phyloP scores from a whole-genome alignment of 345 rosid genomes.

The Raphanus sativus region DNA sequence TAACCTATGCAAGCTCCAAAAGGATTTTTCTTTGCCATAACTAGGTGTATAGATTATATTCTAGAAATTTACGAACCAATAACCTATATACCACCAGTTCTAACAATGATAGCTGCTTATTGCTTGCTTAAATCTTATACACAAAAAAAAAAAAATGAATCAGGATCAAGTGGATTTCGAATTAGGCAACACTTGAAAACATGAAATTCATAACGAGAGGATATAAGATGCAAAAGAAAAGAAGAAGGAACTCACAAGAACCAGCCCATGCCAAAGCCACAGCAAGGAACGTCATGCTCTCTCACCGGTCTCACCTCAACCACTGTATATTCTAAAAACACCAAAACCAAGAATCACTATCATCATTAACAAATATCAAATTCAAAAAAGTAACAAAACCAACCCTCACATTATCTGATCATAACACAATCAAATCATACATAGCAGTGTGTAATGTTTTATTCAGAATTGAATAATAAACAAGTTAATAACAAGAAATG shows the following conservation, averaged over 20 bases:
- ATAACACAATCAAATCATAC: background rate
- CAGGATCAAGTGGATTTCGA: too few species aligned
- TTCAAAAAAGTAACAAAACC: background rate
- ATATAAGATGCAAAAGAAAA: background rate
- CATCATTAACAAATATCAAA: conserved; percentile 1
- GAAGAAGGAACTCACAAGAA: conserved; percentile 57
- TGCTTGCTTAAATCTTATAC: background rate
- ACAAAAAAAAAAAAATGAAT: too few species aligned
- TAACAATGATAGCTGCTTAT: background rate
- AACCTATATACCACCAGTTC: background rate
- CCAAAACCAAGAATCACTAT: conserved; percentile 8
- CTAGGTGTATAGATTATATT: background rate
- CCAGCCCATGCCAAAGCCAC: conserved; percentile 94
- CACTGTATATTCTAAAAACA: conserved; percentile 68
- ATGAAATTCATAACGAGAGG: background rate
- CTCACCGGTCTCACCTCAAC: conserved; percentile 35
- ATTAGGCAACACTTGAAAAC: background rate
- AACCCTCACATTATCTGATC: background rate
- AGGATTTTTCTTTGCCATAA: too few species aligned
- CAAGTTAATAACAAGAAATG: background rate
- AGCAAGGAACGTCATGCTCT: conserved; percentile 66
- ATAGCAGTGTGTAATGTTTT: background rate
- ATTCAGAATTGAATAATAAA: background rate
- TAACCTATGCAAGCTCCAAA: too few species aligned
- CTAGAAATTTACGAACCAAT: background rate